These are phyloP conservation scores for Eucalyptus erythrocorys DNA, from an alignment of 345 rosid species.

Conservation along the genomic window DNA sequence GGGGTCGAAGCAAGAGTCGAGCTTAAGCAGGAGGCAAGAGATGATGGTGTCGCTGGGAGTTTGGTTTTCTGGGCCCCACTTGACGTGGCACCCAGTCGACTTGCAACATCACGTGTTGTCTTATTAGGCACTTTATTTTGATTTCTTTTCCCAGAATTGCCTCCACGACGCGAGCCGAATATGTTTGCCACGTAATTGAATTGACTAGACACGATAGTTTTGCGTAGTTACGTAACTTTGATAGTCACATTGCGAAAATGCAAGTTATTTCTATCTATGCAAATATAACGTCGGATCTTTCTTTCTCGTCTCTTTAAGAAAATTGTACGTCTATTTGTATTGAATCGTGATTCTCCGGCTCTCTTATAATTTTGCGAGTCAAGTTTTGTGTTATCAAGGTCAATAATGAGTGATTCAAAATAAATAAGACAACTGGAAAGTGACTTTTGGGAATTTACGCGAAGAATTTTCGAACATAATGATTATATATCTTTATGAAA, in stretches of 20 bases:
- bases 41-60: neutral
- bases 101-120: neutral
- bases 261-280: neutral
- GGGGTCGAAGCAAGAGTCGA: neutral
- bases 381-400: fast-evolving
- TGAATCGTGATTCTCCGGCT: fast-evolving
- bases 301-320: neutral
- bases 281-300: neutral
- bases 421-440: too few relatives aligned
- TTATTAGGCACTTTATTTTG: neutral
- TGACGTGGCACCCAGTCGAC: neutral
- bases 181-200: neutral
- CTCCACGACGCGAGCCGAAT: neutral
- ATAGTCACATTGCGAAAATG: neutral
- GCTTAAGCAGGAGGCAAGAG: neutral
- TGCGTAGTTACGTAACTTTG: neutral
- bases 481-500: fast-evolving
- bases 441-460: fast-evolving
- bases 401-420: fast-evolving
- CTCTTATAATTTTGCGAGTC: too few relatives aligned
- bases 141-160: neutral
- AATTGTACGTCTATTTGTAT: fast-evolving
- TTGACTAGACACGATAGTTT: neutral
- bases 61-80: neutral
- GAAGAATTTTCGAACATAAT: too few relatives aligned